Evolutionary conservation across 352 stramenopile genomes (phyloP).

Genomic region (Pythium plurisporium): DNA sequence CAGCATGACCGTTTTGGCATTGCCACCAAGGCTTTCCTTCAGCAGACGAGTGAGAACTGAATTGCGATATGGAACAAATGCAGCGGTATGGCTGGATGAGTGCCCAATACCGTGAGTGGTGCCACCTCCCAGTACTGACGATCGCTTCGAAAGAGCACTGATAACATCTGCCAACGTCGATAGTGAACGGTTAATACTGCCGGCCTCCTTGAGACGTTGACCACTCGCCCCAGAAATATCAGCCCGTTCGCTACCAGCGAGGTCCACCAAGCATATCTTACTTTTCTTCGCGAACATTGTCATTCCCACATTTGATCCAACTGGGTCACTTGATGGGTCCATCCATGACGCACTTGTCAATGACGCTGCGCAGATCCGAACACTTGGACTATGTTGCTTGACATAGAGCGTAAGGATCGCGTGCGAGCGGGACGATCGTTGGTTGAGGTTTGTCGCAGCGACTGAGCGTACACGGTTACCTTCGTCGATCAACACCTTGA

Average conservation of each 20-base stretch:
- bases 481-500: constrained; percentile 55
- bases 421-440: constrained; percentile 54
- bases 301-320: not conserved
- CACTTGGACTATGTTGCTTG: constrained; percentile 24
- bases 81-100: constrained; percentile 15
- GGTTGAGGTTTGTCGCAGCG: constrained; percentile 39
- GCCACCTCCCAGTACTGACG: not conserved
- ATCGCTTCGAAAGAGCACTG: constrained; percentile 49
- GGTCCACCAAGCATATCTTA: constrained; percentile 72
- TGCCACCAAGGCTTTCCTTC: constrained; percentile 76
- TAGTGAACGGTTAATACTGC: constrained; percentile 81
- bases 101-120: not conserved
- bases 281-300: constrained; percentile 34
- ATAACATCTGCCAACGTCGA: constrained; percentile 84
- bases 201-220: constrained; percentile 57
- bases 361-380: constrained; percentile 9
- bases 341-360: constrained; percentile 12
- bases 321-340: not conserved
- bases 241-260: constrained; percentile 60
- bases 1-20: constrained; percentile 84
- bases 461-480: constrained; percentile 57
- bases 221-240: constrained; percentile 47
- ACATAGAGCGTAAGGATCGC: constrained; percentile 62
- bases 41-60: constrained; percentile 81
- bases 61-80: constrained; percentile 87